These are phyloP conservation scores for Sodiomyces alkalinus DNA, from an alignment of 2,329 filamentous ascomycete species.

Conservation along the genomic window DNA sequence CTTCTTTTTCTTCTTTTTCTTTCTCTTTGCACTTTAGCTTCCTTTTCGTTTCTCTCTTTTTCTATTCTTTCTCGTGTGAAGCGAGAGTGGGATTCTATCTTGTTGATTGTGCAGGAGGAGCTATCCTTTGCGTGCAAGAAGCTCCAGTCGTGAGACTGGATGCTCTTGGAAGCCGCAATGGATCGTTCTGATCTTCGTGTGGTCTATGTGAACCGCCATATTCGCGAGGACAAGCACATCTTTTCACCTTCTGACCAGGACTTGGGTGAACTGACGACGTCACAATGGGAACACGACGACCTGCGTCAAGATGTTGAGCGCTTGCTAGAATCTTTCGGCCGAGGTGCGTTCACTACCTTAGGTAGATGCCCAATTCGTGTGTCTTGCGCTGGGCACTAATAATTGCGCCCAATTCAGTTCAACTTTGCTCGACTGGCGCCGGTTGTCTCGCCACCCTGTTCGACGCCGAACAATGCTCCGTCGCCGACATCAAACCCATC, in stretches of 20 bases:
- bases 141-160: conserved; percentile 47
- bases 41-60: too few species aligned
- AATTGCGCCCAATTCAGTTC: conserved; percentile 21
- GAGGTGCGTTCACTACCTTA: conserved; percentile 38
- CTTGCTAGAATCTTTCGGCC: conserved; percentile 37
- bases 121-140: too few species aligned
- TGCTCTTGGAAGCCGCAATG: conserved; percentile 40
- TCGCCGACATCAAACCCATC: conserved; percentile 38
- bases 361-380: too few species aligned
- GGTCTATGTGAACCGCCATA: conserved; percentile 43
- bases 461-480: conserved; percentile 34
- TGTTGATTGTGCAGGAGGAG: too few species aligned
- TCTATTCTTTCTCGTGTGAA: too few species aligned
- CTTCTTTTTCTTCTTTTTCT: too few species aligned
- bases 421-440: conserved; percentile 36
- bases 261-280: too few species aligned
- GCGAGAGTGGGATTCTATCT: too few species aligned
- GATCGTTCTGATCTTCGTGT: conserved; percentile 41
- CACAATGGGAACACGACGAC: conserved; percentile 21
- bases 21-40: too few species aligned
- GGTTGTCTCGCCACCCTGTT: conserved; percentile 38
- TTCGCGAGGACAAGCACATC: conserved; percentile 30
- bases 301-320: conserved; percentile 31
- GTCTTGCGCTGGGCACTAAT: too few species aligned
- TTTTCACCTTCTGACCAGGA: conserved; percentile 11